These are phyloP conservation scores for Xenoacremonium recifei DNA, from an alignment of 2,329 filamentous ascomycete genomes.

Conservation along the genomic window DNA sequence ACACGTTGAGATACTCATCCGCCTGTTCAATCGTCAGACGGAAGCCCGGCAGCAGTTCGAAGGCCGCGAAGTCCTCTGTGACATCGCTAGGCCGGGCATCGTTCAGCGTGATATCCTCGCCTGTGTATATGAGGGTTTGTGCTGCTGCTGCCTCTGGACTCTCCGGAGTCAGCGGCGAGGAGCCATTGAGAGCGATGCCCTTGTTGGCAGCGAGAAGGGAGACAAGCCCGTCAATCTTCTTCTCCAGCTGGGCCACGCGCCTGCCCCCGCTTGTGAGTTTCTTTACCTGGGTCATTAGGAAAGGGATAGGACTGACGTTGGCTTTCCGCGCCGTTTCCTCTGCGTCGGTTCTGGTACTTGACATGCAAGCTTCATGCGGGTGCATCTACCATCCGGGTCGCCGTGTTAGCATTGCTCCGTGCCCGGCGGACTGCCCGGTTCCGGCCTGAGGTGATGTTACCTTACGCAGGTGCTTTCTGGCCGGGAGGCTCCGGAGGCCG, in stretches of 20 bases:
- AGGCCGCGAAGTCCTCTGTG: slow-evolving; percentile 1
- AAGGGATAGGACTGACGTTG: slow-evolving; percentile 25
- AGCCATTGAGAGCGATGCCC: slow-evolving; percentile 20
- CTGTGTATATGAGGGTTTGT: background rate
- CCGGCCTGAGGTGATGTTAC: slow-evolving; percentile 13
- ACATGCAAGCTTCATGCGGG: slow-evolving; percentile 33
- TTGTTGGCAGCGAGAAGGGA: slow-evolving; percentile 33
- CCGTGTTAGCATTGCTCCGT: background rate
- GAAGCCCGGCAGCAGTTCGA: slow-evolving; percentile 35
- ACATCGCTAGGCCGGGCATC: background rate
- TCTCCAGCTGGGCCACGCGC: slow-evolving; percentile 36
- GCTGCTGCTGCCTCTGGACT: slow-evolving; percentile 16
- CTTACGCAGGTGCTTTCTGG: slow-evolving; percentile 24
- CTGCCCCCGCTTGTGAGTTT: slow-evolving; percentile 16
- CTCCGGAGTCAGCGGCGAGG: slow-evolving; percentile 22
- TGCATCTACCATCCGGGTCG: slow-evolving; percentile 30
- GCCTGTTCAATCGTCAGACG: slow-evolving; percentile 33
- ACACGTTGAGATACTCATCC: slow-evolving; percentile 29
- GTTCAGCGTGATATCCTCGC: background rate
- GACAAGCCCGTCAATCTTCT: slow-evolving; percentile 40
- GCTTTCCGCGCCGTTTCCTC: slow-evolving; percentile 34
- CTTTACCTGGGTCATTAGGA: background rate
- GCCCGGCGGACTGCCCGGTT: background rate
- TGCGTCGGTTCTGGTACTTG: slow-evolving; percentile 32
- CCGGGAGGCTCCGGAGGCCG: slow-evolving; percentile 16